Base-by-base conservation (phyloP, 2,329 filamentous ascomycete genomes). In the Neocatenulostroma microsporum region DNA sequence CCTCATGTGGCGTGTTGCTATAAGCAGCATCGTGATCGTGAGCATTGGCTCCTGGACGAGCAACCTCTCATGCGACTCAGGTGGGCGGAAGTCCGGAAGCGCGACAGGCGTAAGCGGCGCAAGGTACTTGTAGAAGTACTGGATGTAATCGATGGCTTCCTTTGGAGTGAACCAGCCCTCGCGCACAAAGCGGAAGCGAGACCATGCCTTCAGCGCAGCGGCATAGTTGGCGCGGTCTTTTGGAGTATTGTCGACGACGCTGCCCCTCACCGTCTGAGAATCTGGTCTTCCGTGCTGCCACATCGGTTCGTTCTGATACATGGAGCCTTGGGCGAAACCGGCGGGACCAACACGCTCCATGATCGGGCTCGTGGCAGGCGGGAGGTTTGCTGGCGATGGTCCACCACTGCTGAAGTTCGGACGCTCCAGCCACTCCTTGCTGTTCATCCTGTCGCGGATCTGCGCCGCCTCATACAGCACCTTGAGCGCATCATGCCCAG, bases 121-220 rank as follows among this genome's bases (percentile, higher is more conserved):
- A 6, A 96, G 73, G 51, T 87, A 86, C 50, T 82, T 78, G 64
- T 95, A 96, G 63, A 95, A 96, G 63, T 96, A 96, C 57, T 88
- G 81, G 45, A 98, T 84, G 55, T 96, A 96, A 28, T 82, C 80
- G 60, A 96, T 88, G 15, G 86, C 89, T 62, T 98, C 91, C 47
- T 84, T 79, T 1, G 89, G 84, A 0, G 87, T 94, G 59, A 98
- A 91, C 89, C 89, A 96, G 8, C 91, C 91, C 7, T 87, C 87
- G 36, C 87, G 80, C n/a, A 96, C 89, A 57, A 96, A 96, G 28
- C 88, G 80, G 58, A 95, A 88, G 45, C 86, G 73, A 2, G 81
- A 78, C 91, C 91, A 98, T n/a, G 86, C 82, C 52, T 78, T 80
- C 41, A 94, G 65, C 1, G 88, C 88, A 40, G 83, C 76, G 27